Evolutionary conservation across 371 early-diverging fungal species (phyloP), one percentile per base, ranked within the genome.

Genomic region (Mortierella sp.): DNA sequence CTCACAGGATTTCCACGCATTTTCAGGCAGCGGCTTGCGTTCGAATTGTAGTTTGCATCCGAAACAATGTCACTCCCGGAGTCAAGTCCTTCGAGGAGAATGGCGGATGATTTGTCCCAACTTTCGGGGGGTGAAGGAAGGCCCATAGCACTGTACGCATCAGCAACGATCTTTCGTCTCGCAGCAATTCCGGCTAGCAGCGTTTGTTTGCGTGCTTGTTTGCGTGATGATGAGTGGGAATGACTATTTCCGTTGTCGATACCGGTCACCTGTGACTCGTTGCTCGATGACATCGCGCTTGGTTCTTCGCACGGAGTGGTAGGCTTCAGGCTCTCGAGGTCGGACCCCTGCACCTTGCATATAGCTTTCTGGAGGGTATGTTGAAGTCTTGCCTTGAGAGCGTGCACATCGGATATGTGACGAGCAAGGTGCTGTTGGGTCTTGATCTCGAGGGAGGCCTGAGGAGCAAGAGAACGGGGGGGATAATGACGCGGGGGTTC

Each of bases 201-300:
- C 11, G 14, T 34, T 14, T 14, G 7, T 4, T 34, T 34, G 37
- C 37, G 37, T 14, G 37, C 49, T 19, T 57, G 54, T 39, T 57
- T 59, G 24, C 67, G 73, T 1, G 60, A 42, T 39, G 62, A 57
- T 15, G 30, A 23, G 8, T 49, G 28, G 23, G 66, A 60, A 12
- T 65, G 62, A 6, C 72, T 66, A 14, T 65, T 60, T 11, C 72
- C 72, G n/a, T 72, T 72, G 23, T 66, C 72, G 28, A 72, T 66
- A 9, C 53, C 62, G 2, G 51, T n/a, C 23, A 65, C 32, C 72
- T 66, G 66, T 8, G 66, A 54, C 48, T 27, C 11, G 19, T 62
- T 54, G 27, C 6, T 32, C 47, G 34, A 39, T 4, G 19, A 12
- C 37, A 19, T 39, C 23, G n/a, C 34, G 6, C 7, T 9, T 19